Base-by-base conservation (phyloP, 2,329 filamentous ascomycete genomes). In the Phyllosticta capitalensis region DNA sequence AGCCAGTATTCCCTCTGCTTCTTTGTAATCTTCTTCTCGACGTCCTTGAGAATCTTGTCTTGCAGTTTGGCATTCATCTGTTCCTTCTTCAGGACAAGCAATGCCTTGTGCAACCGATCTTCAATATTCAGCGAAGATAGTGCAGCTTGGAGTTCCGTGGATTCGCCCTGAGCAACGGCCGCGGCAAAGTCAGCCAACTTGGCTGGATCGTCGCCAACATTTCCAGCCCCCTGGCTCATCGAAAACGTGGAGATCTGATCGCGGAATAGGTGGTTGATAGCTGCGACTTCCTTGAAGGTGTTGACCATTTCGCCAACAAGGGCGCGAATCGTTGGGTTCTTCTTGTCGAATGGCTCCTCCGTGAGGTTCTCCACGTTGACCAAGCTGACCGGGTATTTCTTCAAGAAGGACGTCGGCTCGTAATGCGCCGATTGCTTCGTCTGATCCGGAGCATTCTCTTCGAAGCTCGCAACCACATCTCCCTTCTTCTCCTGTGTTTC, bases 291-390 rank as follows among this genome's bases (percentile, higher is more conserved):
- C 76, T 96, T 97, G 80, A 96, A 97, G 0, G 96, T 94, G 71
- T 96, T 97, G 71, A 99, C 91, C 63, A 99, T 97, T 76, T 99
- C 95, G 68, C 92, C 96, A 55, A 92, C 94, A 52, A 99, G 85
- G 12, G 94, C 94, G 59, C 90, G 87, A 62, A 97, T 91, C 33
- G 94, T 86, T 19, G 87, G 87, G 68, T 88, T 94, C 75, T 92
- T 95, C 69, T 90, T 87, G 72, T 97, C 94, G 71, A 89, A 89
- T 0, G 91, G 87, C 68, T 96, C 88, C 68, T 99, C 94, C 0
- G 81, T 79, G 58, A 99, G 80, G 67, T 99, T 99, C 63, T 97
- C 91, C 48, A 97, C 92, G 66, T 96, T 95, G 65, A 95, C 94
- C 56, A 99, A 81, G 71, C 90, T 96, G 69, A 99, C 92, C 6